A percentile compares a stretch with the other conserved stretches of the same genome.
Evolutionary conservation across 2,329 filamentous ascomycete species (phyloP).

Genomic region (Cordyceps tenuipes): DNA sequence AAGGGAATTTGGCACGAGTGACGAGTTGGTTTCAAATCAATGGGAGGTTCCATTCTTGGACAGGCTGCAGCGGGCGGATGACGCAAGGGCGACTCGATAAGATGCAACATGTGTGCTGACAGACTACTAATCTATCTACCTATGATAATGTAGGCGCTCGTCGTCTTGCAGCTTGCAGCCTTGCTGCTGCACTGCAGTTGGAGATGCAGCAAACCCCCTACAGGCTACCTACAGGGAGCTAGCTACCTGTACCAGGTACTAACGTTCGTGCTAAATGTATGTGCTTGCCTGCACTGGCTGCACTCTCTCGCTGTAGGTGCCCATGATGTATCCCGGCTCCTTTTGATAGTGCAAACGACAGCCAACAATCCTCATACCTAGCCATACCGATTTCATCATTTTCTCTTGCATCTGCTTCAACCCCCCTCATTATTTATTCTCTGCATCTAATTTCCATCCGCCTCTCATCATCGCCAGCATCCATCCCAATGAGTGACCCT

Average conservation of each 20-base stretch:
- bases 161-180: neutral
- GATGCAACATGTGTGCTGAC: neutral
- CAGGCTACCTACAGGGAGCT: too few species aligned
- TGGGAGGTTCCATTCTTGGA: neutral
- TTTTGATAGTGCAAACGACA: neutral
- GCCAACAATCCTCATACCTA: neutral
- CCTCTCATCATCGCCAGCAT: neutral
- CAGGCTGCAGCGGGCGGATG: neutral
- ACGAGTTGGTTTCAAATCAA: neutral
- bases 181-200: neutral
- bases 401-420: neutral
- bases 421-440: neutral
- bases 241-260: too few species aligned
- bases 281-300: too few species aligned
- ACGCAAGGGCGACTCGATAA: conserved; percentile 1
- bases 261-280: too few species aligned
- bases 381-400: neutral
- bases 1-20: conserved; percentile 24
- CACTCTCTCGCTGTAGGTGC: too few species aligned
- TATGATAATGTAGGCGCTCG: too few species aligned
- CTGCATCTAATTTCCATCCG: neutral
- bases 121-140: neutral
- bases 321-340: neutral
- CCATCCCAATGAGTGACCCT: neutral
- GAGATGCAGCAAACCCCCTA: neutral